Evolutionary conservation across 73 alveolate species (phyloP), one percentile per base, ranked within the genome.

Genomic region (Vitrella brassicaformis): DNA sequence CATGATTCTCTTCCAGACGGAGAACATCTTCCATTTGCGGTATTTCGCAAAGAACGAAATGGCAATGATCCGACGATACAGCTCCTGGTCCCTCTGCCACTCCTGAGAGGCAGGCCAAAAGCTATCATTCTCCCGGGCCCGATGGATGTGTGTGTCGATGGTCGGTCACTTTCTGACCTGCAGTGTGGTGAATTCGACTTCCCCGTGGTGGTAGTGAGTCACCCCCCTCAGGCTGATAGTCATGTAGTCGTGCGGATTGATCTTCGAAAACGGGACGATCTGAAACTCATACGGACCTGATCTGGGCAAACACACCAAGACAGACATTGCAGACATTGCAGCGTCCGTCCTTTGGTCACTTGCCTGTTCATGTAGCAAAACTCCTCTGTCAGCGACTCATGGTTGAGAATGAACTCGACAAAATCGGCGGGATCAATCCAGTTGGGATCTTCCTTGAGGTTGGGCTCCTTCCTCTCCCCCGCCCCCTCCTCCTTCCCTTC

Each of bases 311-410:
- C n/a, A n/a, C n/a, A n/a, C n/a, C n/a, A n/a, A n/a, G n/a, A n/a
- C n/a, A n/a, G n/a, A n/a, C n/a, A n/a, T n/a, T n/a, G n/a, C n/a
- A n/a, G n/a, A n/a, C n/a, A n/a, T n/a, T n/a, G n/a, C n/a, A n/a
- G n/a, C n/a, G n/a, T n/a, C n/a, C n/a, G n/a, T n/a, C n/a, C n/a
- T n/a, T n/a, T n/a, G n/a, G n/a, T n/a, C n/a, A n/a, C n/a, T n/a
- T n/a, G n/a, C 31, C 84, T 77, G 69, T 69, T 77, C 84, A 77
- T 77, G 78, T 77, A 77, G 72, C 84, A 77, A 78, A 77, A 77
- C 77, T 77, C 84, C 78, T 77, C 84, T 30, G 84, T 77, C 46
- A 77, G 78, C 28, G 78, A 68, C 71, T 77, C 84, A 31, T 77
- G 84, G 78, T 77, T 77, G 68, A 77, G 47, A 27, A 77, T 77